A percentile compares a stretch with the other conserved stretches of the same genome.
Conservation (phyloP, 1,284 basidiomycete genomes). For the Cryptococcus sp. region DNA sequence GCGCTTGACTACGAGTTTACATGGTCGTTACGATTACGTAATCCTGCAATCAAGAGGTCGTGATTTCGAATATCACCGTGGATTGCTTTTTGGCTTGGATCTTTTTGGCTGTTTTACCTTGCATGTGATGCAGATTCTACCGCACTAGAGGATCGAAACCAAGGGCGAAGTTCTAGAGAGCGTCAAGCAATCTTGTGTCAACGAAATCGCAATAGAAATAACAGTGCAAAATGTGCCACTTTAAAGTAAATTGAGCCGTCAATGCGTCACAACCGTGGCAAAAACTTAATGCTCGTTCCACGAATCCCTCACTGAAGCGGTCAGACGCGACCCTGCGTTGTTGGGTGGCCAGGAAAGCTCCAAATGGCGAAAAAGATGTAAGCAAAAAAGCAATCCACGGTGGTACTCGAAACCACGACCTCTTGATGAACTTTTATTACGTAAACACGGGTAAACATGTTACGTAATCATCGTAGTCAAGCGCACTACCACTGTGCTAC, state of each 20-base stretch:
- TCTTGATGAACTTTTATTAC: neutral
- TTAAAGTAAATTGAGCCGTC: too few relatives aligned
- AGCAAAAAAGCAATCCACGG: constrained; percentile 1
- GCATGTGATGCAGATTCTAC: too few relatives aligned
- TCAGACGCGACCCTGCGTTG: too few relatives aligned
- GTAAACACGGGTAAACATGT: neutral
- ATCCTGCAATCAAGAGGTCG: neutral
- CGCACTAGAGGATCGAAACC: too few relatives aligned
- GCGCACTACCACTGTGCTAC: constrained; percentile 2
- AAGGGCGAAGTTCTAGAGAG: too few relatives aligned
- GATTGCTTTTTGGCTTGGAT: neutral
- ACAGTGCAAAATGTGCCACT: too few relatives aligned
- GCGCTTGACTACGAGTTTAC: constrained; percentile 3
- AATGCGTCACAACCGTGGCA: too few relatives aligned
- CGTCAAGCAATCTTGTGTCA: too few relatives aligned
- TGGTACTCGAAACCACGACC: constrained; percentile 1
- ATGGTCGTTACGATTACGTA: neutral
- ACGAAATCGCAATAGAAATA: too few relatives aligned
- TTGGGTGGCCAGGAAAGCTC: too few relatives aligned
- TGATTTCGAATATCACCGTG: neutral
- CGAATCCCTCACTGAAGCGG: too few relatives aligned
- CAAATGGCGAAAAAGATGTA: neutral
- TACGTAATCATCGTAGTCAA: constrained; percentile 1
- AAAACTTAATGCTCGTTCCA: too few relatives aligned
- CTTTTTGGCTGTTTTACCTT: neutral